Conservation (phyloP, 2,329 filamentous ascomycete genomes). For the Monilinia fructicola region DNA sequence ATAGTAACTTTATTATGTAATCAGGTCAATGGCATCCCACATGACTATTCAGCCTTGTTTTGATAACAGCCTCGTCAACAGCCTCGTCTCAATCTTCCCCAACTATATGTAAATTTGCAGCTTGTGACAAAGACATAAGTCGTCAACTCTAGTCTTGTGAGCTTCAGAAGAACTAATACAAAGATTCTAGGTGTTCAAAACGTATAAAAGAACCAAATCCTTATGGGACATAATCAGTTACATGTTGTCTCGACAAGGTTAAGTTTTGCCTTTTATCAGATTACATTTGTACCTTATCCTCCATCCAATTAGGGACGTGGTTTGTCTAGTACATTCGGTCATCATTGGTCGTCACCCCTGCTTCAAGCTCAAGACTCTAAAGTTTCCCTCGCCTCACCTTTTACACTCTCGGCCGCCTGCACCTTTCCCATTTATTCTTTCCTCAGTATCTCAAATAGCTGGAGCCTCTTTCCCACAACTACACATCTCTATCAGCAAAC, state of each 20-base stretch:
- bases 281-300: background rate
- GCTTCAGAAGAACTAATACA: too few relatives aligned
- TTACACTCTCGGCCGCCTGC: slow-evolving; percentile 6
- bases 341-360: slow-evolving; percentile 18
- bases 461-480: background rate
- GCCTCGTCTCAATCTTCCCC: slow-evolving; percentile 1
- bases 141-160: too few relatives aligned
- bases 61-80: background rate
- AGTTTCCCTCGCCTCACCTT: slow-evolving; percentile 8
- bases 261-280: background rate
- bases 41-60: slow-evolving; percentile 19
- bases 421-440: slow-evolving; percentile 2
- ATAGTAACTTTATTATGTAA: slow-evolving; percentile 16
- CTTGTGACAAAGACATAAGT: too few relatives aligned
- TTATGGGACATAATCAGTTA: background rate
- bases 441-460: slow-evolving; percentile 3
- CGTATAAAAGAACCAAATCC: background rate
- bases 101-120: too few relatives aligned
- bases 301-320: background rate
- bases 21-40: background rate
- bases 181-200: background rate
- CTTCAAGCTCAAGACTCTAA: slow-evolving; percentile 8
- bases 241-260: background rate
- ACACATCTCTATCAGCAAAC: background rate
- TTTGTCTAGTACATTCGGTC: slow-evolving; percentile 13